These are phyloP conservation scores for Solanum sejunctum DNA, from an alignment of 257 asterid genomes.

Conservation along the genomic window DNA sequence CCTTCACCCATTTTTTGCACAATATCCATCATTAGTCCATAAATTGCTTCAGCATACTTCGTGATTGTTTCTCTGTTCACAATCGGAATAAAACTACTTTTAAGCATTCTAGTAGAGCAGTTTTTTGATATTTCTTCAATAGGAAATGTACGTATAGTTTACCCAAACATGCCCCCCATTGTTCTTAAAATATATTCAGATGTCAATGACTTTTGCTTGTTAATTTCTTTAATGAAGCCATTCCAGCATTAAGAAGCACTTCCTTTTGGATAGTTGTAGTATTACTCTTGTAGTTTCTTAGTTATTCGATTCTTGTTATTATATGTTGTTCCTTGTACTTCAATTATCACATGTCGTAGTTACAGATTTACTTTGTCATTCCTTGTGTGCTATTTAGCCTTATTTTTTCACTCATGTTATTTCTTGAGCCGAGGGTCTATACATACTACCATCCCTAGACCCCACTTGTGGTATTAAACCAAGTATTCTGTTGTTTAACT, in stretches of 20 bases:
- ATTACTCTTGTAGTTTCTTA: not conserved
- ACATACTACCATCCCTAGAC: not conserved
- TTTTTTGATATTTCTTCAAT: not conserved
- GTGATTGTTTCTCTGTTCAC: slow-evolving; percentile 29
- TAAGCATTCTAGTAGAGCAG: not conserved
- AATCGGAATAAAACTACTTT: not conserved
- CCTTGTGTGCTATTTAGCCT: not conserved
- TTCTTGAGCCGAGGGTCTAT: not conserved
- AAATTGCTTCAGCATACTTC: slow-evolving; percentile 47
- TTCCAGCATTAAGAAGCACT: not conserved
- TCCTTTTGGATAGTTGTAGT: not conserved
- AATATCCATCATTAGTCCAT: slow-evolving; percentile 26
- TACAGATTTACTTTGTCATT: not conserved
- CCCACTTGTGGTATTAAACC: not conserved
- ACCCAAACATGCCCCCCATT: not conserved
- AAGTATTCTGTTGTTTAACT: not conserved
- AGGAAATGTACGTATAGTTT: not conserved
- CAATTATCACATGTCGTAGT: not conserved
- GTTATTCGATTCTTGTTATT: not conserved
- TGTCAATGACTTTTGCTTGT: not conserved
- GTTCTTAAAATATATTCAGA: not conserved
- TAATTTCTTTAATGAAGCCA: not conserved
- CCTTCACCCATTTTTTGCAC: slow-evolving; percentile 30
- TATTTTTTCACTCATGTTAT: not conserved
- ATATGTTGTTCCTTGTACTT: not conserved